Base-by-base conservation (phyloP, 768 basidiomycete species). In the Mycena leptocephala region DNA sequence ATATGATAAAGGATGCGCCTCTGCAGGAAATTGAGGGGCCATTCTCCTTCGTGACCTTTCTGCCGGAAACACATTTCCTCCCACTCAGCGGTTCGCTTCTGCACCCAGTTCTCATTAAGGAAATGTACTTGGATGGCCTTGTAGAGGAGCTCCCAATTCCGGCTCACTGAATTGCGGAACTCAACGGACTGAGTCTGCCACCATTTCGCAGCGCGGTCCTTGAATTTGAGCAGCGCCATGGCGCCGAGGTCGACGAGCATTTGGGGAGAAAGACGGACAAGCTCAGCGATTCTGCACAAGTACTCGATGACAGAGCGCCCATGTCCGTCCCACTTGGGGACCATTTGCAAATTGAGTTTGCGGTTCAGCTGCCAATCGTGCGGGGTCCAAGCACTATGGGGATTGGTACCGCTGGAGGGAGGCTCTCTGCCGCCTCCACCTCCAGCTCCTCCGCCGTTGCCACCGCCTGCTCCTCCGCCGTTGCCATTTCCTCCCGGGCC, bases 21-120 rank as follows among this genome's bases (percentile, higher is more conserved):
- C n/a, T n/a, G n/a, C n/a, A n/a, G n/a, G n/a, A n/a, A 63, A 18
- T 63, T 26, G 10, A 63, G 39, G 22, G 62, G 62, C 8, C 14
- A 63, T 20, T 63, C 62, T 13, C 18, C 4, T 5, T 63, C 62
- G 24, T 41, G 22, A 7, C 62, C 62, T n/a, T 26, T 37, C 24
- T 63, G 62, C 5, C 62, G 22, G 62, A 63, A 63, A 16, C 62
- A 26, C 62, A 63, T 65, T 24, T 65, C 63, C 43, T 65, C 63
- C 39, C 39, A 65, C 39, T 65, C 63, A n/a, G 5, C 7, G 11
- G n/a, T 41, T 1, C 39, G 39, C 18, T 43, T 30, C 18, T 65
- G 63, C 24, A 32, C 10, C n/a, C n/a, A n/a, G n/a, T n/a, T n/a
- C n/a, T n/a, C n/a, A n/a, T n/a, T n/a, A n/a, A n/a, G n/a, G n/a